These are phyloP conservation scores for Mucor velutinosus DNA, from an alignment of 371 early-diverging fungal species.

Conservation along the genomic window DNA sequence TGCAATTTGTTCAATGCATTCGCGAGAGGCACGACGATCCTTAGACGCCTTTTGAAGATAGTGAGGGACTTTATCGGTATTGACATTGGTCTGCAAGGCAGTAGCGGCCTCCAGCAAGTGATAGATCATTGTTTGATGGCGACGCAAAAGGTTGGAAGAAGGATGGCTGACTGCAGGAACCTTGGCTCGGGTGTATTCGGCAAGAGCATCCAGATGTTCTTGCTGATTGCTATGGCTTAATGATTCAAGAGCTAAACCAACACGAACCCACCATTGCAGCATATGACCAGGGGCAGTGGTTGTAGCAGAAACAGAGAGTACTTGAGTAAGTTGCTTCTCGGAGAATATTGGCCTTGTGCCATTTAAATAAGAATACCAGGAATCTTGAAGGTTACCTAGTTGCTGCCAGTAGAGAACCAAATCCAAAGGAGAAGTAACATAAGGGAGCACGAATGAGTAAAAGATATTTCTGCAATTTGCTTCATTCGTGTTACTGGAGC, in stretches of 20 bases:
- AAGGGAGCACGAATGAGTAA: constrained; percentile 41
- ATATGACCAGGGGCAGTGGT: constrained; percentile 25
- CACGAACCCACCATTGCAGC: constrained; percentile 34
- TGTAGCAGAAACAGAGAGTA: constrained; percentile 17
- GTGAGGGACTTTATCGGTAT: constrained; percentile 6
- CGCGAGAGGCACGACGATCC: constrained; percentile 22
- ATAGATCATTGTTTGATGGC: constrained; percentile 25
- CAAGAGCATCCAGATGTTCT: constrained; percentile 15
- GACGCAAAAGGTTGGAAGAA: constrained; percentile 26
- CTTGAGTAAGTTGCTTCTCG: constrained; percentile 11
- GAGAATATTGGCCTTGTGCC: constrained; percentile 17
- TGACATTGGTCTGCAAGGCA: constrained; percentile 6
- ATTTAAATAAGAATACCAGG: constrained; percentile 23
- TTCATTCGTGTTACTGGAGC: not conserved
- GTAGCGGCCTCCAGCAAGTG: constrained; percentile 25
- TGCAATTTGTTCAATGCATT: constrained; percentile 30
- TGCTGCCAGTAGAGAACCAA: constrained; percentile 38
- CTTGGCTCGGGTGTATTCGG: constrained; percentile 15
- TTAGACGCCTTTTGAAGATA: constrained; percentile 25
- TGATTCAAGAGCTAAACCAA: constrained; percentile 29
- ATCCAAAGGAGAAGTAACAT: constrained; percentile 38
- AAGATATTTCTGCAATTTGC: constrained; percentile 25
- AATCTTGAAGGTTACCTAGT: constrained; percentile 18
- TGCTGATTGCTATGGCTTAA: constrained; percentile 5
- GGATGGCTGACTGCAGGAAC: constrained; percentile 13